Conservation (phyloP, 2,329 filamentous ascomycete species). For the Verticillium klebahnii region DNA sequence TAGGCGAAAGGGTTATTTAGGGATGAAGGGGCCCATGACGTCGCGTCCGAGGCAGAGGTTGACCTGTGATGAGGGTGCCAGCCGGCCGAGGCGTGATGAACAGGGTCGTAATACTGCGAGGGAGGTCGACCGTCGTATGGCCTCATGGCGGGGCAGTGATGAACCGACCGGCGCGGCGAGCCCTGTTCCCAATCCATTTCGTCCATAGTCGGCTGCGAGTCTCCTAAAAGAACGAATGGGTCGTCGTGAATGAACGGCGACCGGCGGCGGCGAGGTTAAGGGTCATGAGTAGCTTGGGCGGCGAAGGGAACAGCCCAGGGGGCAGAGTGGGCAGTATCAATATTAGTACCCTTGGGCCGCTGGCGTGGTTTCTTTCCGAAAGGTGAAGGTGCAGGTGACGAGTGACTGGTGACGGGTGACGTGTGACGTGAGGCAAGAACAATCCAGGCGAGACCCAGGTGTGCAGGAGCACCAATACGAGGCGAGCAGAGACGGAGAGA, state of each 20-base stretch:
- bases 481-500: background rate
- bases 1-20: background rate
- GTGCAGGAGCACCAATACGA: background rate
- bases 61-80: background rate
- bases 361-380: background rate
- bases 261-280: background rate
- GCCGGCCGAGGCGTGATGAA: background rate
- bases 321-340: background rate
- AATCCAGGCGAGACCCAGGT: background rate
- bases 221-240: background rate
- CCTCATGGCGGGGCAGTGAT: background rate
- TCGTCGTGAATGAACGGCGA: background rate
- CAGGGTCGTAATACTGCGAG: background rate
- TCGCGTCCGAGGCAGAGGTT: background rate
- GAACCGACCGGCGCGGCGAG: background rate
- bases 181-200: background rate
- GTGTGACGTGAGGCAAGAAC: background rate
- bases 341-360: background rate
- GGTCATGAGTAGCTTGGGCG: background rate
- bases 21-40: background rate
- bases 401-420: background rate
- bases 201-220: background rate
- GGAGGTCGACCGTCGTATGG: background rate
- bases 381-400: background rate
- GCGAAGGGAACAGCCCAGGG: background rate